Base-by-base conservation (phyloP, 2,329 filamentous ascomycete species). In the Colletotrichum trifolii region DNA sequence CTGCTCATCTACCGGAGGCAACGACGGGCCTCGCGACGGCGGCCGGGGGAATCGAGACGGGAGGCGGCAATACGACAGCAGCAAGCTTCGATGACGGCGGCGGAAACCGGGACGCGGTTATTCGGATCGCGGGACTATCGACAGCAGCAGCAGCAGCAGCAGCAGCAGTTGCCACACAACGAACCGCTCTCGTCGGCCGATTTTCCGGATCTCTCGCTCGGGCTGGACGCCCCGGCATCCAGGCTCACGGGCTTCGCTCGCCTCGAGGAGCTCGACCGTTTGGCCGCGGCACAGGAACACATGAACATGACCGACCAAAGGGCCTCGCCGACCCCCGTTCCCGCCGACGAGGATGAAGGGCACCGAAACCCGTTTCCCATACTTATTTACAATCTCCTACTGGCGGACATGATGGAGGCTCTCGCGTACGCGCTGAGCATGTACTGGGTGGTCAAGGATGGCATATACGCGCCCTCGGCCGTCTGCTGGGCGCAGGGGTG, bases 381-480 rank as follows among this genome's bases (percentile, higher is more conserved):
- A 3, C 77, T 89, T 4, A 83, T 89, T 60, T 84, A 86, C 72
- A 89, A 88, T 71, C 81, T 89, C 9, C 74, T 89, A 4, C 74
- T 87, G 58, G 86, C 87, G 39, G 86, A 89, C 68, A 79, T 88
- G 17, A 83, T 87, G 70, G 86, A 89, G 71, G 78, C 84, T 6
- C 69, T 82, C 3, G 82, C 85, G 1, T 89, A 88, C 70, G 67
- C 87, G 33, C 75, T 89, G 50, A 87, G 85, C 64, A 80, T 82
- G 35, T 78, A 82, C 59, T 86, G 85, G 79, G 74, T 87, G 12
- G 72, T 73, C 0, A 68, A 76, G 11, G 78, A 87, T 70, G 77
- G 75, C 0, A 83, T 89, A 40, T 69, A 79, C 2, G 81, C 87
- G 6, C 76, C 78, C 2, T 82, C 81, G 0, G 64, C 77, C 2